These are phyloP conservation scores for Pelargonium fulgidum DNA, from an alignment of 441 rosid genomes.

Conservation along the genomic window DNA sequence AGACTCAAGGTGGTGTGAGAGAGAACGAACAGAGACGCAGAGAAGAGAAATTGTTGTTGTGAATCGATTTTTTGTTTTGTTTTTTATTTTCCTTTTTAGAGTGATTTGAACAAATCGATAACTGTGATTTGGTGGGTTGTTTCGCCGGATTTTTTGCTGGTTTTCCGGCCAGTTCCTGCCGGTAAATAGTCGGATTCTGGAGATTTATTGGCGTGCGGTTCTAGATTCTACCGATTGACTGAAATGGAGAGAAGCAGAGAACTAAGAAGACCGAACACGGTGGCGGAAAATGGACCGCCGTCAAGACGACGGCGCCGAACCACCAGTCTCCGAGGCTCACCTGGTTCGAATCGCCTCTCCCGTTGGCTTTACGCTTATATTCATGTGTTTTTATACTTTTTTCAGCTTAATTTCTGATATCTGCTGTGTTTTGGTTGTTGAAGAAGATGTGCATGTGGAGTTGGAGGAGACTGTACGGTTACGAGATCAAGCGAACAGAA, in stretches of 20 bases:
- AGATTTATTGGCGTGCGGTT: background rate
- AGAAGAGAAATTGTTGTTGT: background rate
- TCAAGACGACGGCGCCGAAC: slow-evolving; percentile 27
- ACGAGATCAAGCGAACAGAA: slow-evolving; percentile 26
- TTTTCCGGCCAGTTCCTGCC: background rate
- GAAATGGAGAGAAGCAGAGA: slow-evolving; percentile 2
- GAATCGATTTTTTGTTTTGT: background rate
- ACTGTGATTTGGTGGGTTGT: background rate
- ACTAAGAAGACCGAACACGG: slow-evolving; percentile 13
- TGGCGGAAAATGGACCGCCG: slow-evolving; percentile 20
- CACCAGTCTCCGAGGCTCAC: slow-evolving; percentile 22
- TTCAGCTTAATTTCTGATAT: background rate
- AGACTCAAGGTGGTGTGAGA: background rate
- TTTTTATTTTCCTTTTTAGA: background rate
- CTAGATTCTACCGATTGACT: slow-evolving; percentile 2
- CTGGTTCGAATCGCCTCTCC: slow-evolving; percentile 11
- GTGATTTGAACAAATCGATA: background rate
- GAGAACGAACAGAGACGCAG: background rate
- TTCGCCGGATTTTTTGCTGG: background rate
- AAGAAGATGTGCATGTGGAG: slow-evolving; percentile 12
- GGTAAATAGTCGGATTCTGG: background rate
- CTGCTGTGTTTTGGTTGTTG: slow-evolving; percentile 8
- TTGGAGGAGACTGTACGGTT: slow-evolving; percentile 19
- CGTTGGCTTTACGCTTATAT: background rate
- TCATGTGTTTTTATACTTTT: background rate